These are phyloP conservation scores for Penicillium fuscoglaucum DNA, from an alignment of 2,329 filamentous ascomycete species.

Conservation along the genomic window DNA sequence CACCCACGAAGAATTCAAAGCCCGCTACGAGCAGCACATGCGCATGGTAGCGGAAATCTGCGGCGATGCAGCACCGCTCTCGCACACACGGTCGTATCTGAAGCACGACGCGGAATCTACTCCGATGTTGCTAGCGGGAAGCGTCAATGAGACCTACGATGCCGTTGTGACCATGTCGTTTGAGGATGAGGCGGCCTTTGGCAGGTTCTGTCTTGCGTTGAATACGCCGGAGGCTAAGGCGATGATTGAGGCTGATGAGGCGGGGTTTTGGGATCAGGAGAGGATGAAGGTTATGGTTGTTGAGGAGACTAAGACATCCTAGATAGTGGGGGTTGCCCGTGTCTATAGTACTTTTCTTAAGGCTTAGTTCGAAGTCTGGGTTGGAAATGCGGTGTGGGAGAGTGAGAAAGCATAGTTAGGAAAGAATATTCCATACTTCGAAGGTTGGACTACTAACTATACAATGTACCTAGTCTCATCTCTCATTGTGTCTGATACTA, in stretches of 20 bases:
- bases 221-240: background rate
- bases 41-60: background rate
- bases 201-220: background rate
- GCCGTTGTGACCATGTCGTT: background rate
- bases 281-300: conserved; percentile 2
- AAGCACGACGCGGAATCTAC: background rate
- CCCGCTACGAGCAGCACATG: conserved; percentile 3
- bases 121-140: background rate
- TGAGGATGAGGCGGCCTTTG: background rate
- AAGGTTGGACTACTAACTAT: background rate
- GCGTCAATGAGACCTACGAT: background rate
- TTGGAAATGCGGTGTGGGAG: background rate
- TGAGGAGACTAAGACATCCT: background rate
- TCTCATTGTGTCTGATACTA: conserved; percentile 1
- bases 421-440: no score
- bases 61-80: background rate
- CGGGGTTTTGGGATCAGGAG: conserved; percentile 2
- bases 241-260: conserved; percentile 1
- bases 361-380: no score
- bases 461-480: background rate
- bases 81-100: background rate
- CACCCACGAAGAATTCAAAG: background rate
- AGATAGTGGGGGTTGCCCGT: no score
- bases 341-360: background rate
- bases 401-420: background rate